A percentile compares a stretch with the other conserved stretches of the same genome.
phyloP scores from a whole-genome alignment of 1,284 basidiomycete species.

The Cutaneotrichosporon cutaneum region DNA sequence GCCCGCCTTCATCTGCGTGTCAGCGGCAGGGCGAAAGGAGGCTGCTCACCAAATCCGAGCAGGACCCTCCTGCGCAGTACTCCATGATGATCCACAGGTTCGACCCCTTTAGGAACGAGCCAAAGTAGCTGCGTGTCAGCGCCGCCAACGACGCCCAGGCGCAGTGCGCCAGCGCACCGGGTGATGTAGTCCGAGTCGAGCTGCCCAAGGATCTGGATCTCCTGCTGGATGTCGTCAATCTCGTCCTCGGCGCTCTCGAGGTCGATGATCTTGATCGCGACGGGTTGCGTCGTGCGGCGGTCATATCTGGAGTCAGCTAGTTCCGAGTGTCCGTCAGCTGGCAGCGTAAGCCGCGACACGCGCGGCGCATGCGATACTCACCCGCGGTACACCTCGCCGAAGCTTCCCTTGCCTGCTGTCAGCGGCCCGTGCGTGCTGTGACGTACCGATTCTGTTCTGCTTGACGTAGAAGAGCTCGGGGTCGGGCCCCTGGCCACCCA shows the following conservation, averaged over 20 bases:
- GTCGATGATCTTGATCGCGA: slow-evolving; percentile 98
- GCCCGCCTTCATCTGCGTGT: slow-evolving; percentile 87
- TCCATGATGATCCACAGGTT: slow-evolving; percentile 99
- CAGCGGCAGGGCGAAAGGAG: neutral
- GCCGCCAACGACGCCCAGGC: no score
- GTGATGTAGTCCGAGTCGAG: slow-evolving; percentile 94
- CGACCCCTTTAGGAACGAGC: slow-evolving; percentile 90
- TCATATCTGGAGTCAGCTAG: slow-evolving; percentile 65
- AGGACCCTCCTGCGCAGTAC: slow-evolving; percentile 63
- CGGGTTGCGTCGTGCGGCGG: slow-evolving; percentile 85
- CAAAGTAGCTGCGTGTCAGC: slow-evolving; percentile 71
- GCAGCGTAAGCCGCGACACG: no score
- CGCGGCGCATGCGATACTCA: slow-evolving; percentile 45
- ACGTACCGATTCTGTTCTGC: slow-evolving; percentile 89
- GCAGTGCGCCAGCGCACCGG: slow-evolving; percentile 61
- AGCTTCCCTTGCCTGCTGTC: slow-evolving; percentile 79
- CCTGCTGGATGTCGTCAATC: slow-evolving; percentile 98
- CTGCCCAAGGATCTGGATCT: slow-evolving; percentile 98
- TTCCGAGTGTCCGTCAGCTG: neutral
- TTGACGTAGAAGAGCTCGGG: slow-evolving; percentile 94
- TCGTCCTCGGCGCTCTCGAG: slow-evolving; percentile 98
- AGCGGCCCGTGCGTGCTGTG: neutral
- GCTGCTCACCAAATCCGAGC: slow-evolving; percentile 55
- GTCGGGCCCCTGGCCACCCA: slow-evolving; percentile 56
- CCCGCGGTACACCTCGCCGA: slow-evolving; percentile 98